A percentile compares a stretch with the other conserved stretches of the same genome.
Evolutionary conservation across 192 early-diverging fungal genomes (phyloP).

Genomic region (Backusella morwellensis): DNA sequence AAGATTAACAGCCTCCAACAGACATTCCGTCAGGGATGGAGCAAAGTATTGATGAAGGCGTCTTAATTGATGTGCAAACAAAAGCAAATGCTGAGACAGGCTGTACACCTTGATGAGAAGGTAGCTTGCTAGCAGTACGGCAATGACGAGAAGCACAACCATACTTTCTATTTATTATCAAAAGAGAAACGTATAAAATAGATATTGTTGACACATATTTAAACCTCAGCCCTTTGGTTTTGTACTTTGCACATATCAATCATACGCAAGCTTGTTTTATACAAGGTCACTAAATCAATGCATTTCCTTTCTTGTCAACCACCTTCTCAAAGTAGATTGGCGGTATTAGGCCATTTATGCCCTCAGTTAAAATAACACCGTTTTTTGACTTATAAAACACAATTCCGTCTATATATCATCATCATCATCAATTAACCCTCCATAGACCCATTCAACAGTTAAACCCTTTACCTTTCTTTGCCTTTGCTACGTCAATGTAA

Average conservation of each 20-base stretch:
- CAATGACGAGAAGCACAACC: background rate
- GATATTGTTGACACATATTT: background rate
- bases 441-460: no score
- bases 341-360: conserved; percentile 62
- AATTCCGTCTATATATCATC: conserved; percentile 57
- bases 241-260: background rate
- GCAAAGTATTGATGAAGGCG: conserved; percentile 1
- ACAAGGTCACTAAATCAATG: background rate
- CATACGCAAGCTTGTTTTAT: background rate
- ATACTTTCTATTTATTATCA: background rate
- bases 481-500: conserved; percentile 70
- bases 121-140: background rate
- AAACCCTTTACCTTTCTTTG: conserved; percentile 53
- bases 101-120: background rate
- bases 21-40: background rate
- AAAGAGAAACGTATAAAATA: background rate
- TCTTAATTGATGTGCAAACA: background rate
- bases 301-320: conserved; percentile 24
- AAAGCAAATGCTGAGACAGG: background rate
- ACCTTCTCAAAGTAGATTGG: conserved; percentile 70
- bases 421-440: background rate
- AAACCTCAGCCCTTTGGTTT: background rate
- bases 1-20: conserved; percentile 11
- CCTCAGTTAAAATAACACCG: conserved; percentile 77
- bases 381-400: conserved; percentile 76